Base-by-base conservation (phyloP, 345 rosid species). In the Hibiscus tridactylites region DNA sequence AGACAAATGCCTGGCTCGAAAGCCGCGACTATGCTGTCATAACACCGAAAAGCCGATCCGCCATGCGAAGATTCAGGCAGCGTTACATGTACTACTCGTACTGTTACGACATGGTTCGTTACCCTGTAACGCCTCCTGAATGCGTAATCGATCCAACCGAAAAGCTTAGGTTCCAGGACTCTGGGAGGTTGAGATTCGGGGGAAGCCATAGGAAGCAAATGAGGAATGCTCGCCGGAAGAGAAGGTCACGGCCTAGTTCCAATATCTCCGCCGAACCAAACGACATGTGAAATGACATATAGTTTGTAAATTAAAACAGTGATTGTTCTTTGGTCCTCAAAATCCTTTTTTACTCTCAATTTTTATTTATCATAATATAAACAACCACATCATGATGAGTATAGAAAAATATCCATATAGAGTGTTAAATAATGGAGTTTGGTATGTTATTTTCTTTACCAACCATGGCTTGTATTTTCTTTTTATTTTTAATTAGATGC, bases 1-100 rank as follows among this genome's bases (percentile, higher is more conserved):
- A 1, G 79, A 82, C 10, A 68, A 39, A 2, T 0, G 73, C 76
- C 0, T 75, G 76, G 8, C 87, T 90, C 2, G 81, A 75, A 15
- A 57, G 75, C 4, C 83, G 81, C 9, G 95, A 88, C 46, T 83
- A 82, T 56, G 61, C 86, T 1, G 2, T 68, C 17, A 75, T 92
- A 50, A 83, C 90, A 0, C 74, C 82, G 0, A 0, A 49, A 53
- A 28, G 85, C 73, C 84, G 89, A 0, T 56, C 72, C 0, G 81
- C 92, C 5, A 95, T 95, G 99, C 84, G 88, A 0, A 74, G 72
- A 10, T 90, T 91, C 44, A 85, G 99, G 0, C 89, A 86, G 16
- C 86, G 81, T n/a, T 88, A 73, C 47, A 92, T 92, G 90, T 95
- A 92, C 42, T 95, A 94, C 68, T 88, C 98, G 0, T 92, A 94